Conservation (phyloP, 768 basidiomycete species). For the Boletus edulis region DNA sequence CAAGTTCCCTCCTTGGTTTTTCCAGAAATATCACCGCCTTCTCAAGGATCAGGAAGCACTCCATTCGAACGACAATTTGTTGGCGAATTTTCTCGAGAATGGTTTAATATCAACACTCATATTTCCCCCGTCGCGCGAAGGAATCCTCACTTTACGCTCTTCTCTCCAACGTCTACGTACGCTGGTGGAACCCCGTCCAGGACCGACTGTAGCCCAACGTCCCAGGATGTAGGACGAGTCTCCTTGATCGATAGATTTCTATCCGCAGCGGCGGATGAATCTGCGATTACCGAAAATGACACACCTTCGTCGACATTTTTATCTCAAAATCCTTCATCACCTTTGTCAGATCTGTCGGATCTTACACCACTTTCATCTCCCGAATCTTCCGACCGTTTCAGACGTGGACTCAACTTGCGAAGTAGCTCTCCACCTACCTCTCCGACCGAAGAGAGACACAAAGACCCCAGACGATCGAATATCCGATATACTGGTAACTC, state of each 20-base stretch:
- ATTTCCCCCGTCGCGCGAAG: conserved; percentile 25
- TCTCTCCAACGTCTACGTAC: conserved; percentile 7
- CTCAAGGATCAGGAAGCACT: conserved; percentile 22
- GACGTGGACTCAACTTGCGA: conserved; percentile 1
- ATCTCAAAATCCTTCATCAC: conserved; percentile 18
- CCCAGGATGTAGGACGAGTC: conserved; percentile 16
- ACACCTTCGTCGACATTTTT: neutral
- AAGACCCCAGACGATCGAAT: neutral
- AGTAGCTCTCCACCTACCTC: conserved; percentile 21
- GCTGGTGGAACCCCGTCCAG: neutral
- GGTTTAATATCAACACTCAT: conserved; percentile 13
- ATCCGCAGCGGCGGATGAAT: conserved; percentile 22
- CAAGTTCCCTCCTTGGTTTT: conserved; percentile 14
- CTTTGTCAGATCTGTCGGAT: conserved; percentile 27
- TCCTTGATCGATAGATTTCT: conserved; percentile 29
- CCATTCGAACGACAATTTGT: conserved; percentile 32
- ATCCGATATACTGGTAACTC: neutral
- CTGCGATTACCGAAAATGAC: neutral
- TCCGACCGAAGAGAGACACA: conserved; percentile 2
- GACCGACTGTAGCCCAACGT: neutral
- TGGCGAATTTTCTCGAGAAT: conserved; percentile 17
- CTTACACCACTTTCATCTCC: conserved; percentile 32
- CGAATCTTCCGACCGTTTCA: conserved; percentile 4
- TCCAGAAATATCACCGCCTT: conserved; percentile 29
- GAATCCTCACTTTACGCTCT: neutral